Base-by-base conservation (phyloP, 2,329 filamentous ascomycete species). In the Xylaria sp. region DNA sequence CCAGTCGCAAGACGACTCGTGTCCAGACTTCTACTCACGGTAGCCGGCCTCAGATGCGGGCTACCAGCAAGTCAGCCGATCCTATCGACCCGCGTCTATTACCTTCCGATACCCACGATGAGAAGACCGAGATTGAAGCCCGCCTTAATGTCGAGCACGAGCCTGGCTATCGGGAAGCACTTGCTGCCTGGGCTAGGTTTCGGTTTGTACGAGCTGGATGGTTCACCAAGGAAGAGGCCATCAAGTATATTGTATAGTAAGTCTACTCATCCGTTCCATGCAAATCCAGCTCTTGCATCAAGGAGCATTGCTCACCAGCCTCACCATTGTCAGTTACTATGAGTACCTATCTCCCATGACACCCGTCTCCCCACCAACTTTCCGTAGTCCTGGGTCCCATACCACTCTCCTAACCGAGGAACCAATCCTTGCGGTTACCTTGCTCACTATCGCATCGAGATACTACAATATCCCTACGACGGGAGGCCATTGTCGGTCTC, bases 131-230 rank as follows among this genome's bases (percentile, higher is more conserved):
- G 48, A 82, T 87, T 50, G 85, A 88, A 57, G 81, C 80, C 69
- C 81, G 83, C 71, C 75, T 84, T 48, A 81, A 83, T 66, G 74
- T 84, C 70, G 79, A 84, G 70, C 73, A 82, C 59, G 84, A 88
- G 70, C 82, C 85, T 35, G 85, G 89, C 60, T 90, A 90, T 73
- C 82, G 87, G 50, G 88, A 92, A 66, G 94, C 94, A 0, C 82
- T 97, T 68, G 90, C 89, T 75, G 92, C 93, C n/a, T 99, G 96
- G 96, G 90, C 91, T 1, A 87, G 93, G 71, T 94, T 98, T 79
- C 91, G 94, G 51, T 98, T 98, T 78, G 95, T 98, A n/a, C 90
- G 94, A 63, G 94, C 94, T 9, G 96, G 96, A 10, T 98, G 95
- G 95, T 96, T 99, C 79, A 97, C 94, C 0, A 92, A 95, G 0